A percentile compares a stretch with the other conserved stretches of the same genome.
Evolutionary conservation across 2,329 filamentous ascomycete genomes (phyloP).

Genomic region (Claviceps maximensis): DNA sequence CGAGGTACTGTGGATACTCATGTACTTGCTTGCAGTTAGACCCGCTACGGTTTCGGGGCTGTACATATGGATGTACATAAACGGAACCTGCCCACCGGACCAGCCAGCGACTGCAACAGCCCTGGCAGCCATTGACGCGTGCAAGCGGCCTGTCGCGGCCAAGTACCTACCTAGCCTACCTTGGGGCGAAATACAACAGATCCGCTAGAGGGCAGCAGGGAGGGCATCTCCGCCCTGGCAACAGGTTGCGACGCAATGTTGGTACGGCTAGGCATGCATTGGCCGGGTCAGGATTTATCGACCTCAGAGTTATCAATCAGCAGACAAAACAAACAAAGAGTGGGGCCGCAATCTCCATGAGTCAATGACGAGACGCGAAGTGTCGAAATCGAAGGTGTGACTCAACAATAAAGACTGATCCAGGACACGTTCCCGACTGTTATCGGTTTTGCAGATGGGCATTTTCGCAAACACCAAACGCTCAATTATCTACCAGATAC

Average conservation of each 20-base stretch:
- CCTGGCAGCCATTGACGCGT: constrained; percentile 9
- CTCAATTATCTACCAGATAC: not conserved
- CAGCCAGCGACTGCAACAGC: constrained; percentile 8
- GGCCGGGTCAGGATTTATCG: too few species aligned
- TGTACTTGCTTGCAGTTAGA: not conserved
- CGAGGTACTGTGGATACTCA: not conserved
- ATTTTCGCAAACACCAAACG: not conserved
- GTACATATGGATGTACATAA: constrained; percentile 1
- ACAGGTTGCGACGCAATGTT: too few species aligned
- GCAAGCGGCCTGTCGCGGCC: constrained; percentile 9
- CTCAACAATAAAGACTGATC: not conserved
- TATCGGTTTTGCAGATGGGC: not conserved
- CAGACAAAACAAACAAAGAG: constrained; percentile 11
- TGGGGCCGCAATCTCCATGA: not conserved
- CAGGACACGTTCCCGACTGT: not conserved
- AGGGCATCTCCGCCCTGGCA: too few species aligned
- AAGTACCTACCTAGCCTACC: constrained; percentile 6
- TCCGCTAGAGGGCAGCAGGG: too few species aligned
- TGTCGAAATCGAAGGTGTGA: not conserved
- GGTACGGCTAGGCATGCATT: too few species aligned
- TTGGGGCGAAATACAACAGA: not conserved
- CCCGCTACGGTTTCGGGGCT: not conserved
- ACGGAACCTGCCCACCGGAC: constrained; percentile 2
- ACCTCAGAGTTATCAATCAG: constrained; percentile 22
- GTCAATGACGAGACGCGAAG: not conserved